phyloP scores from a whole-genome alignment of 192 early-diverging fungal genomes.

The Entomortierella parvispora region DNA sequence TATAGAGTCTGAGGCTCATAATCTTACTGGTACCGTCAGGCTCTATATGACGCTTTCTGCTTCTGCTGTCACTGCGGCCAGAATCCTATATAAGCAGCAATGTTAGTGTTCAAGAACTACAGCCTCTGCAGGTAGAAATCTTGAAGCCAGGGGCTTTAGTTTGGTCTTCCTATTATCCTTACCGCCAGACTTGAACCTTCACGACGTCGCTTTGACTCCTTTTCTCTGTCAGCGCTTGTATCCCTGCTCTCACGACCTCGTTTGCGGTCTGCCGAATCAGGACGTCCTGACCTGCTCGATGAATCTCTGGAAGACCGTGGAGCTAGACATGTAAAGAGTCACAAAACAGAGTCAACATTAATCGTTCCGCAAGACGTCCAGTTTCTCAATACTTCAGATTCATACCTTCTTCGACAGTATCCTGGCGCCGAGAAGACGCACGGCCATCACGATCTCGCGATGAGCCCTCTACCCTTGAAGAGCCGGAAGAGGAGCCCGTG shows the following conservation, averaged over 20 bases:
- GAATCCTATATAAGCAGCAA: constrained; percentile 1
- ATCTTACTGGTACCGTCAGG: constrained; percentile 34
- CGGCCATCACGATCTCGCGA: constrained; percentile 10
- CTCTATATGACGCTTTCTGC: constrained; percentile 40
- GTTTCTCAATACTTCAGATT: no score
- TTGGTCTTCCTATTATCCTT: not conserved
- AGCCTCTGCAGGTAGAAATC: no score
- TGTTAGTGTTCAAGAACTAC: no score
- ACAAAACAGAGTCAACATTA: no score
- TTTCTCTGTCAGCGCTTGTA: constrained; percentile 28
- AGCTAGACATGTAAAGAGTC: no score
- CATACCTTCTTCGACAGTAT: constrained; percentile 18
- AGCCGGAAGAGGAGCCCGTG: not conserved
- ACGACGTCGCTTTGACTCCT: constrained; percentile 31
- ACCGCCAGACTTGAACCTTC: constrained; percentile 4
- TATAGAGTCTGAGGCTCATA: no score
- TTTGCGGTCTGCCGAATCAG: constrained; percentile 30
- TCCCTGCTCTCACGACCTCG: constrained; percentile 30
- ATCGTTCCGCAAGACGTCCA: no score
- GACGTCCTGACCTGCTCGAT: constrained; percentile 19
- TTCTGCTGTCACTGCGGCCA: constrained; percentile 8
- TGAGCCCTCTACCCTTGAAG: constrained; percentile 9
- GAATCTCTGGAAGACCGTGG: constrained; percentile 20
- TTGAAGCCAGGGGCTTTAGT: no score
- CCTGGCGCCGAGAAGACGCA: constrained; percentile 26